A percentile compares a stretch with the other conserved stretches of the same genome.
These are phyloP conservation scores for Daldinia childiae DNA, from an alignment of 495 filamentous ascomycete genomes.

Conservation along the genomic window DNA sequence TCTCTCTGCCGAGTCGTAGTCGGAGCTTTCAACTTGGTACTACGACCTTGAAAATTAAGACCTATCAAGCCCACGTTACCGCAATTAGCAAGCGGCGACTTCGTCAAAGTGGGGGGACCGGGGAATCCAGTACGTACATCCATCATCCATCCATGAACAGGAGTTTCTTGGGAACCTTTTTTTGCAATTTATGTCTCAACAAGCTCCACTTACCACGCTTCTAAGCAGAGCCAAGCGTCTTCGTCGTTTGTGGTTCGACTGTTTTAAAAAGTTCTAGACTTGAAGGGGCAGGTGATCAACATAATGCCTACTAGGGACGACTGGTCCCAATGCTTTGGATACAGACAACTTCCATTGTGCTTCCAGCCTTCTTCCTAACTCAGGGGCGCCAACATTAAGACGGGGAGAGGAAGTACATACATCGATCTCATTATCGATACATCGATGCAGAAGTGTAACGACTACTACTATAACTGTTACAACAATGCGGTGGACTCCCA, in stretches of 20 bases:
- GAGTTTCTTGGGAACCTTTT: slow-evolving; percentile 28
- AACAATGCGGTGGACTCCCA: slow-evolving; percentile 1
- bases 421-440: background rate
- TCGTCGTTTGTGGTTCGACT: slow-evolving; percentile 30
- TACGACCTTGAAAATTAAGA: slow-evolving; percentile 15
- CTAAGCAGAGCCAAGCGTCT: slow-evolving; percentile 27
- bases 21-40: slow-evolving; percentile 27
- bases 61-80: slow-evolving; percentile 23
- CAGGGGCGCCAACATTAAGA: slow-evolving; percentile 9
- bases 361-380: slow-evolving; percentile 9
- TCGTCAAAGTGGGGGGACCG: slow-evolving; percentile 27
- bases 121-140: slow-evolving; percentile 16
- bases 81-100: slow-evolving; percentile 34
- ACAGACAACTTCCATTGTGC: slow-evolving; percentile 20
- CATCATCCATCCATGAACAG: background rate
- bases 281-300: slow-evolving; percentile 40
- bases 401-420: background rate
- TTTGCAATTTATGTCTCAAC: slow-evolving; percentile 31
- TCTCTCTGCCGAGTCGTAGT: slow-evolving; percentile 15
- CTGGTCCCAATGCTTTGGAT: slow-evolving; percentile 46
- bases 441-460: slow-evolving; percentile 14
- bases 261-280: slow-evolving; percentile 31
- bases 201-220: slow-evolving; percentile 45
- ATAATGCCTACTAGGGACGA: slow-evolving; percentile 27
- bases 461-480: slow-evolving; percentile 11